A percentile compares a stretch with the other conserved stretches of the same genome.
These are phyloP conservation scores for Chalara sp. DNA, from an alignment of 2,329 filamentous ascomycete genomes.

Conservation along the genomic window DNA sequence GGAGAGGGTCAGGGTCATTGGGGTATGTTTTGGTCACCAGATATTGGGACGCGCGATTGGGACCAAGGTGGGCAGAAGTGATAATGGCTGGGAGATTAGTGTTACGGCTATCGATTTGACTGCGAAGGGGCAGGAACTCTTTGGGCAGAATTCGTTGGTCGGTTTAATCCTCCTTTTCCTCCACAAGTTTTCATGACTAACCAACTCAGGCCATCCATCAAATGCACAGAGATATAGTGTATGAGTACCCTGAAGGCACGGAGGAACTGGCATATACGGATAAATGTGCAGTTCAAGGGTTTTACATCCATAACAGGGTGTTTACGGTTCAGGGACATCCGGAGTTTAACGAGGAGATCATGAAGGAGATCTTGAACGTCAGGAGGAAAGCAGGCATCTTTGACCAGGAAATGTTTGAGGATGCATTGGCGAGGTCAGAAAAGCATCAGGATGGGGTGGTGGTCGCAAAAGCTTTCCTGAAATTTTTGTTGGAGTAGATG, in stretches of 20 bases:
- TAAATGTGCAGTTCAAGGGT: conserved; percentile 69
- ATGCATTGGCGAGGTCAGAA: conserved; percentile 59
- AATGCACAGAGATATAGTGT: conserved; percentile 79
- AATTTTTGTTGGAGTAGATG: conserved; percentile 57
- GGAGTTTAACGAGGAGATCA: conserved; percentile 69
- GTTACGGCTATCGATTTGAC: conserved; percentile 65
- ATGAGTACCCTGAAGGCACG: conserved; percentile 53
- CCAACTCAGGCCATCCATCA: conserved; percentile 60
- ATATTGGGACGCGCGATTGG: conserved; percentile 71
- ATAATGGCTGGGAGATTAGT: conserved; percentile 74
- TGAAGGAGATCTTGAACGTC: conserved; percentile 58
- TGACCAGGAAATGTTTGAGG: conserved; percentile 58
- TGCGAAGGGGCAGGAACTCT: conserved; percentile 62
- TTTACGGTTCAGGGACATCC: conserved; percentile 83
- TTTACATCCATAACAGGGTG: conserved; percentile 60
- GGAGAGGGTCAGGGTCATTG: conserved; percentile 62
- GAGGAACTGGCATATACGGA: conserved; percentile 58
- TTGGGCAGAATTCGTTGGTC: conserved; percentile 56
- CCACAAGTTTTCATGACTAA: too few species aligned
- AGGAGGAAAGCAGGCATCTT: conserved; percentile 65
- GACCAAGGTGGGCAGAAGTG: conserved; percentile 57
- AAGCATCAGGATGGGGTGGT: conserved; percentile 73
- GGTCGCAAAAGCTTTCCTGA: conserved; percentile 67
- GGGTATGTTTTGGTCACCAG: conserved; percentile 84
- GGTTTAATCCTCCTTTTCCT: conserved; percentile 9